Evolutionary conservation across 2,329 filamentous ascomycete genomes (phyloP).

Genomic region (Dothideomycetes sp.): DNA sequence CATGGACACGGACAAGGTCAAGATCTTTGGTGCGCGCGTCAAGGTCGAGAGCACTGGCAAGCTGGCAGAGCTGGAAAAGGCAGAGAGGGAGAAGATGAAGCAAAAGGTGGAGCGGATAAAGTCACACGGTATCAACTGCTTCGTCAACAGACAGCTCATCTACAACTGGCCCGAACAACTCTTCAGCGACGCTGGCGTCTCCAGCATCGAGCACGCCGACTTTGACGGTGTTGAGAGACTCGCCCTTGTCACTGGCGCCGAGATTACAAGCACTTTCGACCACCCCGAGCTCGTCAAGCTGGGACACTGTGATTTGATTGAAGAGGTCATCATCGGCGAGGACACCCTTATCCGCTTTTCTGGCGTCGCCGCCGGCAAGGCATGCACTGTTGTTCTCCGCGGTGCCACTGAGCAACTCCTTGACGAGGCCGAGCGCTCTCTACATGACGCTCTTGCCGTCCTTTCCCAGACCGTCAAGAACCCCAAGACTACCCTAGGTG

Average conservation of each 20-base stretch:
- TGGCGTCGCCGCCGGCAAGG: slow-evolving; percentile 82
- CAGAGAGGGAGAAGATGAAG: slow-evolving; percentile 98
- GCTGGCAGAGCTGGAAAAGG: slow-evolving; percentile 95
- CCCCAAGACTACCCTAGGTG: slow-evolving; percentile 85
- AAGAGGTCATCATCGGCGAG: slow-evolving; percentile 97
- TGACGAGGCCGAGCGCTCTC: slow-evolving; percentile 88
- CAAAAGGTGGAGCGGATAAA: slow-evolving; percentile 99
- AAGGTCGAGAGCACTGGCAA: slow-evolving; percentile 96
- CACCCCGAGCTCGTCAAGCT: slow-evolving; percentile 96
- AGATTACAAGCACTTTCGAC: slow-evolving; percentile 96
- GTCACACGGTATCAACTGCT: slow-evolving; percentile 97
- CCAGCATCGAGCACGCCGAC: slow-evolving; percentile 97
- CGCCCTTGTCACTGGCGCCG: slow-evolving; percentile 88
- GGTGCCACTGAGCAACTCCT: slow-evolving; percentile 94
- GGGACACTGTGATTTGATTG: slow-evolving; percentile 87
- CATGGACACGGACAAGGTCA: slow-evolving; percentile 99
- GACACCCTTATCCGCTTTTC: slow-evolving; percentile 97
- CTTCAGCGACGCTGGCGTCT: slow-evolving; percentile 93
- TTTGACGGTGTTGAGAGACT: slow-evolving; percentile 96
- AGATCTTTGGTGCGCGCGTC: slow-evolving; percentile 95
- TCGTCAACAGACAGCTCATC: slow-evolving; percentile 97
- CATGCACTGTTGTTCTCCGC: slow-evolving; percentile 92
- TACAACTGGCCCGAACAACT: slow-evolving; percentile 99
- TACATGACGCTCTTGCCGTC: slow-evolving; percentile 93
- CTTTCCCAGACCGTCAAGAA: slow-evolving; percentile 94